Conservation (phyloP, 495 filamentous ascomycete genomes). For the Aspergillus indologenus region DNA sequence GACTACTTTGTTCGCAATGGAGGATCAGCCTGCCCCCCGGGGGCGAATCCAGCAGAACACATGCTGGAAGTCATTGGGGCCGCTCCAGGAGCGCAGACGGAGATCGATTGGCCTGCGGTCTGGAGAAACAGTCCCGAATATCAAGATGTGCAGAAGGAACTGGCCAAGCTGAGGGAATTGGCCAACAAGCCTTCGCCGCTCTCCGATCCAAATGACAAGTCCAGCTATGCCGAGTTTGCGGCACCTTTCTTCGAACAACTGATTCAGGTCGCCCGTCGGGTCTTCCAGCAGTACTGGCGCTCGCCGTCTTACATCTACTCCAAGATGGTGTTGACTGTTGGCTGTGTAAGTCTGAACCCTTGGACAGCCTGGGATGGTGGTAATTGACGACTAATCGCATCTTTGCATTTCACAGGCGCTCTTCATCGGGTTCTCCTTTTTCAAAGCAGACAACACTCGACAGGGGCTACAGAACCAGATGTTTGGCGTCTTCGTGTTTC, state of each 20-base stretch:
- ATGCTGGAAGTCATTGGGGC: conserved; percentile 84
- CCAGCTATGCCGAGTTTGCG: conserved; percentile 41
- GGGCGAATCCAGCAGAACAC: conserved; percentile 80
- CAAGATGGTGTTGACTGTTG: conserved; percentile 37
- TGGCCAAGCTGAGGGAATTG: conserved; percentile 52
- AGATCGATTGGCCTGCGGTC: conserved; percentile 70
- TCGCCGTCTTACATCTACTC: conserved; percentile 47
- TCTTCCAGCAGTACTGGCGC: conserved; percentile 54
- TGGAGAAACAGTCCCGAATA: conserved; percentile 60
- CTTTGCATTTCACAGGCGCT: conserved; percentile 37
- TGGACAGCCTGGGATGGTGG: conserved; percentile 50
- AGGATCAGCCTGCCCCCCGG: conserved; percentile 56
- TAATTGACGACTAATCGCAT: conserved; percentile 55
- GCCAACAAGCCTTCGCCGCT: conserved; percentile 65
- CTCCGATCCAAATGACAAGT: conserved; percentile 56
- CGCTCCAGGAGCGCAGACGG: conserved; percentile 63
- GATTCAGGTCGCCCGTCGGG: conserved; percentile 38
- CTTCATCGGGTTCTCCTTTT: conserved; percentile 64
- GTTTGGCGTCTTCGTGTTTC: conserved; percentile 76
- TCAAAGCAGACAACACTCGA: conserved; percentile 59
- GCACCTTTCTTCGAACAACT: conserved; percentile 51
- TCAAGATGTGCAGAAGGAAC: not conserved
- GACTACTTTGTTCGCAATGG: conserved; percentile 77
- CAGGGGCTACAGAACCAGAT: conserved; percentile 83
- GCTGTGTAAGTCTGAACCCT: conserved; percentile 2